Evolutionary conservation across 2,329 filamentous ascomycete genomes (phyloP), one percentile per base, ranked within the genome.

Genomic region (Alternaria angustiovoidea): DNA sequence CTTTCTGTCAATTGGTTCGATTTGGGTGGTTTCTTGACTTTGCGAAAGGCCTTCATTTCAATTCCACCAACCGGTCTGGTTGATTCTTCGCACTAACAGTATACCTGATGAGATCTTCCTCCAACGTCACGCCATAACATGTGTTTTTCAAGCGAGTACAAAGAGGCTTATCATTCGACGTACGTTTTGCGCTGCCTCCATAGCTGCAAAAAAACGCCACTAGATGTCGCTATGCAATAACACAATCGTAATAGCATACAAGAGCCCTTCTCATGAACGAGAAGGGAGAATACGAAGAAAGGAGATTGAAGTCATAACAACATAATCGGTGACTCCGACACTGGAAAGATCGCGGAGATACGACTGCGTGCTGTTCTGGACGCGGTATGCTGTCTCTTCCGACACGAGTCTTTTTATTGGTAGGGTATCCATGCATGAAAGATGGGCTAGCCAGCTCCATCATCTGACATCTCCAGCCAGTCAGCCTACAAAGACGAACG

Each of bases 341-440:
- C 28, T 44, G 36, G 46, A 63, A 54, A 52, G 47, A 24, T 54
- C 32, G 38, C 49, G 48, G 46, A 51, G 54, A 59, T 43, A 63
- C 54, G 59, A 46, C n/a, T 39, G 38, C 26, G 47, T 55, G 34
- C 46, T 52, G 26, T 26, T 53, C 59, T 54, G 28, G 57, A 55
- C 39, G 53, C 44, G 54, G 41, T 42, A 56, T 63, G 54, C 36
- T 55, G 43, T 11, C 48, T 54, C 44, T 61, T 49, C 60, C 59
- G 64, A 60, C 62, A 63, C 59, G 51, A 49, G 53, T 56, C 54
- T 51, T 63, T 63, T 67, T 66, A 72, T 66, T 64, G 68, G 66
- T 74, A 72, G 62, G 68, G 69, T 75, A 74, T 73, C 68, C 68
- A 74, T 76, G 74, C 75, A 76, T 74, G 63, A 72, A 54, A 59